Conservation (phyloP, 495 filamentous ascomycete genomes). For the Achaetomiella virescens region DNA sequence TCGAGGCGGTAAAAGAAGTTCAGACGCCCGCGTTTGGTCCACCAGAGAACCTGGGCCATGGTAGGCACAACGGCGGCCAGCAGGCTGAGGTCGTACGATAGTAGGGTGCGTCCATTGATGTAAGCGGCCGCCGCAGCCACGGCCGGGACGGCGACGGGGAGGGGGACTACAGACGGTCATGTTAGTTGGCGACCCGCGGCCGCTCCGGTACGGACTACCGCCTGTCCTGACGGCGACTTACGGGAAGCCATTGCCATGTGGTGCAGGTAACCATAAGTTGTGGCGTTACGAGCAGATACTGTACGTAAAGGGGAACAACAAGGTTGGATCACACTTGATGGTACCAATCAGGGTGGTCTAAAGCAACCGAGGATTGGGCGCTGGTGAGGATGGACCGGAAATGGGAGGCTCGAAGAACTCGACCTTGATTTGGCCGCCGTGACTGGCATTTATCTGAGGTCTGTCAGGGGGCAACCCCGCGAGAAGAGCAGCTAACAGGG, state of each 20-base stretch:
- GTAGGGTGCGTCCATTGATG: constrained; percentile 63
- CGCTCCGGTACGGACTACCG: not conserved
- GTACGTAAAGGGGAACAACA: too few species aligned
- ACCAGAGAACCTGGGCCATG: constrained; percentile 34
- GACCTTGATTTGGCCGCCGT: not conserved
- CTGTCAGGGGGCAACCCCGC: not conserved
- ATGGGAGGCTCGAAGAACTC: not conserved
- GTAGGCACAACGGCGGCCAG: constrained; percentile 45
- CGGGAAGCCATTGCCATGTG: not conserved
- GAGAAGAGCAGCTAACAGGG: constrained; percentile 1
- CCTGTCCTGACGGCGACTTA: not conserved
- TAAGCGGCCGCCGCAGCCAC: constrained; percentile 68
- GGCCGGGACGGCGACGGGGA: constrained; percentile 56
- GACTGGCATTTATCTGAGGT: not conserved
- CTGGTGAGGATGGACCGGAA: not conserved
- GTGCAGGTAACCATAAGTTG: not conserved
- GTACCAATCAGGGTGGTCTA: too few species aligned
- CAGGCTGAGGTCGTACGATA: constrained; percentile 60
- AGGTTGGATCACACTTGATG: too few species aligned
- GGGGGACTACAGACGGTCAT: constrained; percentile 17
- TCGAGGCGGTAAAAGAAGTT: constrained; percentile 83
- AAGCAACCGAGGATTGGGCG: too few species aligned
- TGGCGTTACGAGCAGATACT: too few species aligned
- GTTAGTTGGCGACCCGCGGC: too few species aligned
- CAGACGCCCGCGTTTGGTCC: constrained; percentile 51